phyloP scores from a whole-genome alignment of 805 yeast species.

The Barnettozyma californica region DNA sequence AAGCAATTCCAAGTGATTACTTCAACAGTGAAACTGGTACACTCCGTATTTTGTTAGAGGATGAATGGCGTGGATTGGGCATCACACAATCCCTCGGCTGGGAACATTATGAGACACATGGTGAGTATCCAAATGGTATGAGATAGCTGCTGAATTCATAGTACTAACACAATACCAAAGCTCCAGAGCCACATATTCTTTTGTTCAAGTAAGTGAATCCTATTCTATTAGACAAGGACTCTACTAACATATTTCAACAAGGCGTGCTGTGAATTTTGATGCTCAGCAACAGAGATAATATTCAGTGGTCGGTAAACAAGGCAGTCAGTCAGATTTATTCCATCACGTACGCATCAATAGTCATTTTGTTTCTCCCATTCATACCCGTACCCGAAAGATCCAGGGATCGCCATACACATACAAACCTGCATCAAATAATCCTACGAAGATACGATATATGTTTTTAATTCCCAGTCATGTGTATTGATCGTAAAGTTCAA shows the following conservation, averaged over 20 bases:
- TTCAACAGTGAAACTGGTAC: slow-evolving; percentile 94
- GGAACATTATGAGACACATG: slow-evolving; percentile 95
- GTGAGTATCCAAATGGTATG: slow-evolving; percentile 17
- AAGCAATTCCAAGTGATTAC: slow-evolving; percentile 89
- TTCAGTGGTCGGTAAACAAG: neutral
- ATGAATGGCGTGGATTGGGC: slow-evolving; percentile 98
- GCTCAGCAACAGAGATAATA: slow-evolving; percentile 21
- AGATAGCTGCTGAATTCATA: neutral
- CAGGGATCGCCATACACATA: neutral
- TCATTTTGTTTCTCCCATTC: neutral
- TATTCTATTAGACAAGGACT: neutral
- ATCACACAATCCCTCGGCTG: slow-evolving; percentile 96
- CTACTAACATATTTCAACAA: slow-evolving; percentile 14
- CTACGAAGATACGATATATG: neutral
- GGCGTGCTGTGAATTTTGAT: slow-evolving; percentile 55
- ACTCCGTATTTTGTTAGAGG: slow-evolving; percentile 81
- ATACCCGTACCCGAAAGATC: neutral
- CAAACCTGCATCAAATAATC: neutral
- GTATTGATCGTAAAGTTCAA: neutral
- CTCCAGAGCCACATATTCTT: slow-evolving; percentile 97
- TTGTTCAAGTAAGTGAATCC: slow-evolving; percentile 51
- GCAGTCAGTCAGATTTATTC: neutral
- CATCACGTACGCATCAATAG: neutral
- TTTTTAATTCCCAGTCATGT: too few species aligned
- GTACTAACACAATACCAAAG: slow-evolving; percentile 26